Percentiles rank a stretch among this genome's conserved stretches.
Conservation (phyloP, 2,329 filamentous ascomycete genomes). For the Cryphonectria naterciae region DNA sequence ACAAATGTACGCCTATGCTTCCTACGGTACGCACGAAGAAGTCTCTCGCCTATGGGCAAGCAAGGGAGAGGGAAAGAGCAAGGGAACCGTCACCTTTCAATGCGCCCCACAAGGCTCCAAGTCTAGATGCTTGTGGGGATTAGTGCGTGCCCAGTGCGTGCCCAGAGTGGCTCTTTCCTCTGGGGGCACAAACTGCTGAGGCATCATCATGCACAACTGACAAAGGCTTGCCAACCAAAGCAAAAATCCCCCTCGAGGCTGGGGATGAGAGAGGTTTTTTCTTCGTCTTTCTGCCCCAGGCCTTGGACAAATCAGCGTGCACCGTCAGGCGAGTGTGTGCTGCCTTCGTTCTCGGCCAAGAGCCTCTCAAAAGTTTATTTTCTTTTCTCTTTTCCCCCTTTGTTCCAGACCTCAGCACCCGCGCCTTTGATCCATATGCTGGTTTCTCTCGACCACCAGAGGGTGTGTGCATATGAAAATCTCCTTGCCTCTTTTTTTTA, state of each 20-base stretch:
- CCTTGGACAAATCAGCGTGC: conserved; percentile 17
- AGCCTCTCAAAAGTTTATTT: not conserved
- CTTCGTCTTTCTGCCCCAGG: too few relatives aligned
- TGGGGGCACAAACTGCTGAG: too few relatives aligned
- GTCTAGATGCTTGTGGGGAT: conserved; percentile 8
- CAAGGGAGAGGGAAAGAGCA: not conserved
- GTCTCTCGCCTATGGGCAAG: not conserved
- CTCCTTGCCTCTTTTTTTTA: not conserved
- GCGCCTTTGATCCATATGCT: not conserved
- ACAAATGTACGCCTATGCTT: too few relatives aligned
- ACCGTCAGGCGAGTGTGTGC: not conserved
- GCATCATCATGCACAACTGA: not conserved
- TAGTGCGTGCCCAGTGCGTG: not conserved
- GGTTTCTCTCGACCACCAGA: not conserved
- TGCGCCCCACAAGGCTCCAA: conserved; percentile 9
- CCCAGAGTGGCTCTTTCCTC: not conserved
- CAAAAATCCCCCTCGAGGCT: not conserved
- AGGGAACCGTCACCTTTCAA: not conserved
- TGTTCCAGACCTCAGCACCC: not conserved
- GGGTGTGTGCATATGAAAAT: not conserved
- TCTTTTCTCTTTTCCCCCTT: not conserved
- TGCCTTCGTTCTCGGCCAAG: not conserved
- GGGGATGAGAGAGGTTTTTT: conserved; percentile 15
- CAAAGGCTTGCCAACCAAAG: not conserved
- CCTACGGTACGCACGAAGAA: too few relatives aligned